Conservation (phyloP, 305 asterid species). For the Plantago rigida region DNA sequence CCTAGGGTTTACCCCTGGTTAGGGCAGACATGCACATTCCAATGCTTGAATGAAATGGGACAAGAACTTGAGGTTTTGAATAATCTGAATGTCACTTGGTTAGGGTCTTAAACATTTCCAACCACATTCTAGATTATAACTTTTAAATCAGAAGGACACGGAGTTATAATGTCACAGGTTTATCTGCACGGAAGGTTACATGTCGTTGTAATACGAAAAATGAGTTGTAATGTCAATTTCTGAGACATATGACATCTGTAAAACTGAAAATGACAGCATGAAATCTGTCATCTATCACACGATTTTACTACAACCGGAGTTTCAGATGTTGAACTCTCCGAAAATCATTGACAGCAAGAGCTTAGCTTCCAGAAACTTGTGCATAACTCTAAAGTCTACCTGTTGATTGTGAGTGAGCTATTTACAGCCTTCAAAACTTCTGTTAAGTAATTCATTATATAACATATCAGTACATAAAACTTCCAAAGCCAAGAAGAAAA, state of each 20-base stretch:
- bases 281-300: background rate
- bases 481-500: background rate
- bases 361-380: too few relatives aligned
- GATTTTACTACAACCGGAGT: background rate
- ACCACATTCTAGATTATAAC: background rate
- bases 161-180: too few relatives aligned
- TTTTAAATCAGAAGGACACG: too few relatives aligned
- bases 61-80: background rate
- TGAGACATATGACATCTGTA: too few relatives aligned
- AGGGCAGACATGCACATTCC: constrained; percentile 3
- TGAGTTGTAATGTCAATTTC: too few relatives aligned
- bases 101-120: constrained; percentile 4
- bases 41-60: constrained; percentile 1
- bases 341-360: background rate
- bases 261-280: background rate
- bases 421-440: too few relatives aligned
- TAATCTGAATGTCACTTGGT: background rate
- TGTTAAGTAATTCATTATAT: background rate
- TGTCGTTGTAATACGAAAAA: too few relatives aligned
- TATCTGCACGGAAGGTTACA: too few relatives aligned
- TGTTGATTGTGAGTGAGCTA: too few relatives aligned
- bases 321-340: background rate
- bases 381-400: too few relatives aligned
- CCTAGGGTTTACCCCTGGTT: constrained; percentile 3
- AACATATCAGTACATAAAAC: background rate